A percentile compares a stretch with the other conserved stretches of the same genome.
Evolutionary conservation across 331 rosid genomes (phyloP).

Genomic region (Acacia concinna): DNA sequence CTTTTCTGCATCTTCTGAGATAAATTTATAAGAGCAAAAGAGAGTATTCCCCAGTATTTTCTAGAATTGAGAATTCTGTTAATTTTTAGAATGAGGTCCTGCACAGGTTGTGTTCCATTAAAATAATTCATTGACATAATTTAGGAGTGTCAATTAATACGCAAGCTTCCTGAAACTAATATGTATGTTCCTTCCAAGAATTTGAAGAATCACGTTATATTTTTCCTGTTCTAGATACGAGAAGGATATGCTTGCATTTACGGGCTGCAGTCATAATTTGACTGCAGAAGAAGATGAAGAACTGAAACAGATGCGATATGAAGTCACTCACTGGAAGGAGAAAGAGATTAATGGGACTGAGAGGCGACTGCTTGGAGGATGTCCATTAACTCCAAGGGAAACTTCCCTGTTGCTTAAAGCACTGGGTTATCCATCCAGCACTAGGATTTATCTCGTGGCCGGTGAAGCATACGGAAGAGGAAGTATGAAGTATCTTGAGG

Average conservation of each 20-base stretch:
- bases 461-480: slow-evolving; percentile 91
- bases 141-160: background rate
- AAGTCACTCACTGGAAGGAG: slow-evolving; percentile 98
- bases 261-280: slow-evolving; percentile 94
- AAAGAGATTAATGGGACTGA: slow-evolving; percentile 93
- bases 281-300: slow-evolving; percentile 80
- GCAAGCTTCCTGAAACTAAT: background rate
- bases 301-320: slow-evolving; percentile 79
- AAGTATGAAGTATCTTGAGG: slow-evolving; percentile 84
- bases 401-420: slow-evolving; percentile 88
- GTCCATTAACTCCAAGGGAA: slow-evolving; percentile 95
- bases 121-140: background rate
- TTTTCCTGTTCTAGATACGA: slow-evolving; percentile 60
- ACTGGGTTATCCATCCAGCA: slow-evolving; percentile 71
- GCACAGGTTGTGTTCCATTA: background rate
- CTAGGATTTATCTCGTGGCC: slow-evolving; percentile 87
- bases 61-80: background rate
- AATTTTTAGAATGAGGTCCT: background rate
- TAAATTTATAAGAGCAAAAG: background rate
- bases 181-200: background rate
- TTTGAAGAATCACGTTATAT: slow-evolving; percentile 17
- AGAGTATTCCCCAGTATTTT: background rate
- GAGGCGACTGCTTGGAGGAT: slow-evolving; percentile 93
- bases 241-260: slow-evolving; percentile 99
- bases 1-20: background rate